Evolutionary conservation across 2,329 filamentous ascomycete genomes (phyloP).

Genomic region (Acarospora socialis): DNA sequence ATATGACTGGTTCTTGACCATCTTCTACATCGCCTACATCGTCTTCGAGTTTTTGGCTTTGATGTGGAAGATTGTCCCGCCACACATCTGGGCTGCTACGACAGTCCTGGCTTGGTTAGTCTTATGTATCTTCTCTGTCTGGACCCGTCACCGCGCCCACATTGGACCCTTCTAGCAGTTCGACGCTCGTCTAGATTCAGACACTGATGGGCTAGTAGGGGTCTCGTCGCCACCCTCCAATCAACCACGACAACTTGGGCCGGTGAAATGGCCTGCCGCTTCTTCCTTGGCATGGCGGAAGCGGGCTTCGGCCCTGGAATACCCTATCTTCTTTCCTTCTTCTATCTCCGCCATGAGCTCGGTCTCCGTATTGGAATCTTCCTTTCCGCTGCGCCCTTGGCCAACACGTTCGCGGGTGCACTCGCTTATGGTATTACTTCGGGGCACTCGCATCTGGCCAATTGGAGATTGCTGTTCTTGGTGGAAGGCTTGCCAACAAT

Average conservation of each 20-base stretch:
- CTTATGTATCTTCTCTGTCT: slow-evolving; percentile 4
- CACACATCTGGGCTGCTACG: slow-evolving; percentile 30
- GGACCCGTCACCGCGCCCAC: no score
- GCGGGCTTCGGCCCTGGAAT: slow-evolving; percentile 33
- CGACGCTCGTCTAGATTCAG: no score
- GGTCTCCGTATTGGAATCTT: slow-evolving; percentile 44
- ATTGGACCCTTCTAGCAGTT: no score
- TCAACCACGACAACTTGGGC: slow-evolving; percentile 30
- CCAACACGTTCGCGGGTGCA: slow-evolving; percentile 64
- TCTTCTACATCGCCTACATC: slow-evolving; percentile 39
- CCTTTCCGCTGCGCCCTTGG: slow-evolving; percentile 46
- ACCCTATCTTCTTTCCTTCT: slow-evolving; percentile 40
- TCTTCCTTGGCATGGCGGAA: slow-evolving; percentile 34
- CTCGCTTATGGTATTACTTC: slow-evolving; percentile 52
- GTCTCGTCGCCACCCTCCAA: slow-evolving; percentile 33
- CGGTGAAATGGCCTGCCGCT: slow-evolving; percentile 35
- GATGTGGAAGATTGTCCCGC: slow-evolving; percentile 30
- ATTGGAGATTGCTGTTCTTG: slow-evolving; percentile 52
- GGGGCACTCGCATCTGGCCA: slow-evolving; percentile 40
- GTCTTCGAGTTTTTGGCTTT: slow-evolving; percentile 27
- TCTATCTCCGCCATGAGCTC: slow-evolving; percentile 41
- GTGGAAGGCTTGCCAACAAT: slow-evolving; percentile 51
- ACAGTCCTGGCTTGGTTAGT: slow-evolving; percentile 19
- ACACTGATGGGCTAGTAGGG: slow-evolving; percentile 23
- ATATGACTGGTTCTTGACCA: slow-evolving; percentile 38